A percentile compares a stretch with the other conserved stretches of the same genome.
Conservation (phyloP, 805 yeast genomes). For the Candida piceae region DNA sequence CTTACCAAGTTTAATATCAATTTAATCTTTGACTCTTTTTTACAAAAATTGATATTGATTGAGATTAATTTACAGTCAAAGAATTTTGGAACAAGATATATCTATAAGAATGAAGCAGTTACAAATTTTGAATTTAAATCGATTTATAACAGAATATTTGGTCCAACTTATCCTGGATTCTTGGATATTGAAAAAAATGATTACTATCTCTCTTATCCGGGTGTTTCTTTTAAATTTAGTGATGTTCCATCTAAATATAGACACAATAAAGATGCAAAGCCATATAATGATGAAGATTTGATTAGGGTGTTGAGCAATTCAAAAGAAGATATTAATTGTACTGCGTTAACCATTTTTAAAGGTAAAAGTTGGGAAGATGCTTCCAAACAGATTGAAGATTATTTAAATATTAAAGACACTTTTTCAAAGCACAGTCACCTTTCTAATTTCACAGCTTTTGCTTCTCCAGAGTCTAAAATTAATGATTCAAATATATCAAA, state of each 20-base stretch:
- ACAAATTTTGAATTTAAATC: constrained; percentile 31
- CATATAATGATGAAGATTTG: constrained; percentile 7
- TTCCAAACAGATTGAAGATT: constrained; percentile 2
- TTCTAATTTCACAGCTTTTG: too few species aligned
- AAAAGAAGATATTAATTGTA: constrained; percentile 32
- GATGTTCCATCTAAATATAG: constrained; percentile 6
- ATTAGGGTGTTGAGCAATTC: constrained; percentile 23
- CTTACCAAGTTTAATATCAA: constrained; percentile 18
- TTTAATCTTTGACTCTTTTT: constrained; percentile 23
- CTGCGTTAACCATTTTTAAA: constrained; percentile 35
- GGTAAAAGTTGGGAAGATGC: constrained; percentile 34
- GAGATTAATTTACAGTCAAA: constrained; percentile 17
- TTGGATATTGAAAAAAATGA: constrained; percentile 21
- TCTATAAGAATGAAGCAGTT: constrained; percentile 21
- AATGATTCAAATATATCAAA: too few species aligned
- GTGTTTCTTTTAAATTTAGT: constrained; percentile 47
- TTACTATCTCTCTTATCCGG: constrained; percentile 51
- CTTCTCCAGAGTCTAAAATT: background rate
- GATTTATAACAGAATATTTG: constrained; percentile 52
- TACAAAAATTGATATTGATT: constrained; percentile 24
- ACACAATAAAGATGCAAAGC: background rate
- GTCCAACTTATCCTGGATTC: constrained; percentile 58
- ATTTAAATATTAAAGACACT: too few species aligned
- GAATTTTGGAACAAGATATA: constrained; percentile 9
- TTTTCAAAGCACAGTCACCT: background rate